Evolutionary conservation across 2,329 filamentous ascomycete species (phyloP).

Genomic region (Calonectria pseudoturangicola): DNA sequence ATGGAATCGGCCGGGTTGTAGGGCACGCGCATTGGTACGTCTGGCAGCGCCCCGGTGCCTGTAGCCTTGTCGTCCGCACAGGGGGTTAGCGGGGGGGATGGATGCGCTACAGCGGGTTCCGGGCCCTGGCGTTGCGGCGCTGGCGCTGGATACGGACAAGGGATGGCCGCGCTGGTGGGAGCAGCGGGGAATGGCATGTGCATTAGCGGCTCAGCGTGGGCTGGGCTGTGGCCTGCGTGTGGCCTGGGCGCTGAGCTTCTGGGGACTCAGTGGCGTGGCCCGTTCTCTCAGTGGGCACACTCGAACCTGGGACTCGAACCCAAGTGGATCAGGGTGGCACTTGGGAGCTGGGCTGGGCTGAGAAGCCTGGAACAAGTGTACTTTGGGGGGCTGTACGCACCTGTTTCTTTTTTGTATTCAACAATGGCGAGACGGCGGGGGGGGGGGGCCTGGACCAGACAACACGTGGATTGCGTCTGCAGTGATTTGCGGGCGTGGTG

Average conservation of each 20-base stretch:
- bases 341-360: background rate
- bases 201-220: constrained; percentile 26
- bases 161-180: constrained; percentile 24
- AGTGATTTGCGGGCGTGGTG: background rate
- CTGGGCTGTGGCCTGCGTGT: constrained; percentile 4
- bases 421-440: constrained; percentile 2
- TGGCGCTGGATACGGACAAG: constrained; percentile 19
- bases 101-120: constrained; percentile 4
- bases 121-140: constrained; percentile 11
- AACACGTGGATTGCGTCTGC: constrained; percentile 19
- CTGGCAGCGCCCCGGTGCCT: background rate
- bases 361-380: constrained; percentile 12
- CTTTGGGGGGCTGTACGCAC: background rate
- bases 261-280: constrained; percentile 20
- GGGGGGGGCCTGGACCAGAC: constrained; percentile 1
- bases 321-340: constrained; percentile 8
- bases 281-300: constrained; percentile 14
- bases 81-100: constrained; percentile 24
- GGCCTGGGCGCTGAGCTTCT: constrained; percentile 16
- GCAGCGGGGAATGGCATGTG: constrained; percentile 30
- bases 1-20: constrained; percentile 38
- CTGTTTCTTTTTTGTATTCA: constrained; percentile 12
- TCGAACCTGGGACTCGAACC: constrained; percentile 16
- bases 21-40: constrained; percentile 23
- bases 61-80: constrained; percentile 15